Base-by-base conservation (phyloP, 306 rosid species). In the Acacia confusa region DNA sequence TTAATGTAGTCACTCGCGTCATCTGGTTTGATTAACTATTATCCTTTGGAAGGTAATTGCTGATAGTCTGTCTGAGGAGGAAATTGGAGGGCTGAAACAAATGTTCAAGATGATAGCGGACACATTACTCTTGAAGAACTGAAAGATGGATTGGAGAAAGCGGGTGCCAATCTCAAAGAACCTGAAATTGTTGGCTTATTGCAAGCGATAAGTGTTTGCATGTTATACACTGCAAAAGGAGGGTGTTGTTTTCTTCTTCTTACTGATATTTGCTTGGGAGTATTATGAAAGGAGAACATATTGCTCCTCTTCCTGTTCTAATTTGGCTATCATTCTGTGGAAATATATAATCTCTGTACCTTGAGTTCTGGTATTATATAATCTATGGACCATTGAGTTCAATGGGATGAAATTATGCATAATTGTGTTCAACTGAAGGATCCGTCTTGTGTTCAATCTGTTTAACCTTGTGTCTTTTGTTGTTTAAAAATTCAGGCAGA, bases 1-100 rank as follows among this genome's bases (percentile, higher is more conserved):
- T 17, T n/a, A 8, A 12, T 19, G 72, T 67, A 19, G 72, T 67
- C 72, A 20, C 40, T 8, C 36, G 47, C 8, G 11, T 19, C 27
- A 36, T 67, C 27, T 19, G 72, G 43, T 36, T 17, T 67, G 7
- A 67, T 43, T 67, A 16, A 3, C 47, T 67, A 19, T 67, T 36
- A 34, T 67, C 47, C 45, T 36, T 14, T 69, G 65, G 78, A 71
- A 89, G 94, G 87, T 91, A 27, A 91, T 91, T 65, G 92, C 92
- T n/a, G 92, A 91, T 5, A 36, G 40, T 36, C 40, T 36, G 8
- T 36, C 40, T 36, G 40, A 36, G 40, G 40, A 36, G 40, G 8
- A 36, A 36, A 36, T 36, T 36, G 40, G 40, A 36, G 40, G 40
- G 40, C 40, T 36, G 40, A 36, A 36, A 36, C 40, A 36, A 36